phyloP scores from a whole-genome alignment of 2,329 filamentous ascomycete species.

The Rhytidhysteron rufulum region DNA sequence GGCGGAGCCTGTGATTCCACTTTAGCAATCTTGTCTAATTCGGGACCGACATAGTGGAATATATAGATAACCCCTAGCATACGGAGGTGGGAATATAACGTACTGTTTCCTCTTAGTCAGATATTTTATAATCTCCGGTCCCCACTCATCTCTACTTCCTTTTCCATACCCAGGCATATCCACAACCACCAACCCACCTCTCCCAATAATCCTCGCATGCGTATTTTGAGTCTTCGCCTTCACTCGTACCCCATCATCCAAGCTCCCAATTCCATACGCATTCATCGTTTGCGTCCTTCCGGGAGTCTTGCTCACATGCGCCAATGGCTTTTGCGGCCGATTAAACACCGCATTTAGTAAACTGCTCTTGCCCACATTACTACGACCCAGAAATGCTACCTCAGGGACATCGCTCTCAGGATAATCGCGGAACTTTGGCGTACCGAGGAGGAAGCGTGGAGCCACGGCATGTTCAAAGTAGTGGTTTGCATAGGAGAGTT shows the following conservation, averaged over 20 bases:
- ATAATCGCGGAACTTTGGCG: constrained; percentile 57
- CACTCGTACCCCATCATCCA: constrained; percentile 19
- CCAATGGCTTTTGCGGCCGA: constrained; percentile 21
- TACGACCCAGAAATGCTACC: constrained; percentile 64
- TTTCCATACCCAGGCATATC: constrained; percentile 72
- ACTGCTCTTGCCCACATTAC: constrained; percentile 67
- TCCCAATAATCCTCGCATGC: constrained; percentile 32
- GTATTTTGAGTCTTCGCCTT: constrained; percentile 16
- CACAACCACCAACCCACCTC: constrained; percentile 53
- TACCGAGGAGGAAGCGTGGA: constrained; percentile 57
- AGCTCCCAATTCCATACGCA: constrained; percentile 56
- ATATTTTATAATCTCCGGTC: constrained; percentile 65
- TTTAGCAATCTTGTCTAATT: no score
- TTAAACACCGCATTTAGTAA: constrained; percentile 62
- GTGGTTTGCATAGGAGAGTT: constrained; percentile 38
- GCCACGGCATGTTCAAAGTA: constrained; percentile 43
- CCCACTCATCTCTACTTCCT: constrained; percentile 60
- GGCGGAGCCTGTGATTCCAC: constrained; percentile 46
- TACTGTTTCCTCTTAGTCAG: constrained; percentile 58
- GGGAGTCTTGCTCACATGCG: constrained; percentile 53
- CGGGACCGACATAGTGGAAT: no score
- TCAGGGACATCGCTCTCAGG: constrained; percentile 54
- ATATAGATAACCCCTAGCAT: no score
- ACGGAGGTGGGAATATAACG: constrained; percentile 14
- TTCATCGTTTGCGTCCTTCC: constrained; percentile 65